A percentile compares a stretch with the other conserved stretches of the same genome.
phyloP scores from a whole-genome alignment of 73 alveolate genomes.

The Paramecium sonneborni region DNA sequence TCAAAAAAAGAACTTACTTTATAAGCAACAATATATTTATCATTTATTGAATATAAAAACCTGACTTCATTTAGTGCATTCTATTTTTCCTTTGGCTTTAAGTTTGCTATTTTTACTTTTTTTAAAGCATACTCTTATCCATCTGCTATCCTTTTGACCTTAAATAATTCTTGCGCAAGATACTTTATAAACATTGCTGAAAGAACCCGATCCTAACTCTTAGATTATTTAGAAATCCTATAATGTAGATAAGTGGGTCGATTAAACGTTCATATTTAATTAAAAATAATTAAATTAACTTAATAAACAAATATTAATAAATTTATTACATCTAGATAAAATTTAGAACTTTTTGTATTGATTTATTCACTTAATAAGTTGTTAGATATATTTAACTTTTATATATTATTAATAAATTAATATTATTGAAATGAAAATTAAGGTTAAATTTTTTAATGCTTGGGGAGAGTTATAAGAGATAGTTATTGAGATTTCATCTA shows the following conservation, averaged over 20 bases:
- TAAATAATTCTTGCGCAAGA: neutral
- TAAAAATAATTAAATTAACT: neutral
- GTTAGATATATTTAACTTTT: too few relatives aligned
- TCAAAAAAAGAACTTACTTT: neutral
- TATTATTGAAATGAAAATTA: neutral
- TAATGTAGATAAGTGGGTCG: conserved; percentile 22
- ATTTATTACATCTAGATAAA: neutral
- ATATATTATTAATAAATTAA: too few relatives aligned
- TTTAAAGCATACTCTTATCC: conserved; percentile 68
- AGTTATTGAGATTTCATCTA: neutral
- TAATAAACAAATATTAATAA: neutral
- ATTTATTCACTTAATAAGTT: too few relatives aligned
- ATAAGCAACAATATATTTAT: conserved; percentile 60
- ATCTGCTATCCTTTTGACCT: conserved; percentile 67
- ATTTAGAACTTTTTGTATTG: too few relatives aligned
- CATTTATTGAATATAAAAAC: conserved; percentile 63
- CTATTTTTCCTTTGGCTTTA: conserved; percentile 62
- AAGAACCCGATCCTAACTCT: conserved; percentile 70
- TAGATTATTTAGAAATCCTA: conserved; percentile 62
- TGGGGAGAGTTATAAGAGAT: neutral
- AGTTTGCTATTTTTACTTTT: conserved; percentile 60
- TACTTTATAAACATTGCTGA: conserved; percentile 65
- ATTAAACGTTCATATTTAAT: conserved; percentile 58
- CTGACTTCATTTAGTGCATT: conserved; percentile 74
- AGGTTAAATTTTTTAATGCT: neutral